These are phyloP conservation scores for Aspergillus sp. DNA, from an alignment of 2,329 filamentous ascomycete species.

Conservation along the genomic window DNA sequence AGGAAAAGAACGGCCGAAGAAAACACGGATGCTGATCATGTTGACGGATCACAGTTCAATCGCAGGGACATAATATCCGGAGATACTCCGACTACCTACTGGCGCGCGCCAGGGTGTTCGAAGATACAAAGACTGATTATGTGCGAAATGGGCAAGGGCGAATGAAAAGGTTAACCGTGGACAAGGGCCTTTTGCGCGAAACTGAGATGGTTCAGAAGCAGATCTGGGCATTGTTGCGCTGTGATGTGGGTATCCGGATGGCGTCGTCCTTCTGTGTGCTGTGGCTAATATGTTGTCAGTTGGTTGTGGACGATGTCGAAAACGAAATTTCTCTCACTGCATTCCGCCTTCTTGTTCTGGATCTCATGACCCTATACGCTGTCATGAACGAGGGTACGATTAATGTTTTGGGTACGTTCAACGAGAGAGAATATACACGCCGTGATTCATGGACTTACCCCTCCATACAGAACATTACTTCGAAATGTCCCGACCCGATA, in stretches of 20 bases:
- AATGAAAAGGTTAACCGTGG: constrained; percentile 76
- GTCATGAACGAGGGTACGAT: constrained; percentile 96
- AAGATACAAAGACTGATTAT: constrained; percentile 80
- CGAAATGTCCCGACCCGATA: constrained; percentile 92
- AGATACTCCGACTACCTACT: constrained; percentile 83
- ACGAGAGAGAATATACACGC: neutral
- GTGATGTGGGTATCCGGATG: constrained; percentile 58
- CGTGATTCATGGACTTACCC: neutral
- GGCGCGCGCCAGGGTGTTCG: constrained; percentile 72
- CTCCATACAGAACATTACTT: constrained; percentile 73
- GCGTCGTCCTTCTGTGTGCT: neutral
- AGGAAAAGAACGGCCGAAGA: neutral
- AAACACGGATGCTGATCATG: constrained; percentile 28
- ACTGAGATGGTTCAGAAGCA: constrained; percentile 86
- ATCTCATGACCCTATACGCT: constrained; percentile 82
- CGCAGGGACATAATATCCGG: constrained; percentile 88
- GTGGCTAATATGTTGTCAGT: constrained; percentile 41
- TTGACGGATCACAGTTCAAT: constrained; percentile 58
- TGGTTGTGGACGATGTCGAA: constrained; percentile 78
- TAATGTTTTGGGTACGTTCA: constrained; percentile 69
- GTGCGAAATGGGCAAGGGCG: constrained; percentile 74
- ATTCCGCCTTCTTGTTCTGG: constrained; percentile 82
- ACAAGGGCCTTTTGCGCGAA: constrained; percentile 86
- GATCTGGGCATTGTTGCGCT: constrained; percentile 75
- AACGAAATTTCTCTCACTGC: constrained; percentile 96